A percentile compares a stretch with the other conserved stretches of the same genome.
These are phyloP conservation scores for Fusarium secorum DNA, from an alignment of 2,329 filamentous ascomycete species.

Conservation along the genomic window DNA sequence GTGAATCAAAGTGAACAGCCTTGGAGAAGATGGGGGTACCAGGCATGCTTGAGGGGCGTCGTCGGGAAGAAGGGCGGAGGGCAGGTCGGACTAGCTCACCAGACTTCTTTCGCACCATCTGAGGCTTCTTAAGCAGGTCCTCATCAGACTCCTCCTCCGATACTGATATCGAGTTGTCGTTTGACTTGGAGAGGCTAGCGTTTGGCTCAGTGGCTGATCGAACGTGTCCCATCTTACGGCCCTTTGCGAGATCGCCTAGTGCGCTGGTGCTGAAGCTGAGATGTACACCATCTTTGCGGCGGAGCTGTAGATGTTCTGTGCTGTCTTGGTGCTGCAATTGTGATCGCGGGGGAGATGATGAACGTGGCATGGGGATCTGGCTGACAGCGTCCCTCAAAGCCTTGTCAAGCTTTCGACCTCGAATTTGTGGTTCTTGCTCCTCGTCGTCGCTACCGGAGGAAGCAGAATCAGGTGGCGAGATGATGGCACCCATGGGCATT, in stretches of 20 bases:
- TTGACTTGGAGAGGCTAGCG: slow-evolving; percentile 55
- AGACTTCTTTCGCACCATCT: slow-evolving; percentile 97
- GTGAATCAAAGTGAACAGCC: slow-evolving; percentile 97
- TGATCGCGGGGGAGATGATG: slow-evolving; percentile 57
- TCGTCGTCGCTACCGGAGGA: slow-evolving; percentile 87
- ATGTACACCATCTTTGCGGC: slow-evolving; percentile 49
- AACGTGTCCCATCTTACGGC: slow-evolving; percentile 57
- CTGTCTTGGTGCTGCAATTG: slow-evolving; percentile 46
- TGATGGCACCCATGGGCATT: slow-evolving; percentile 84
- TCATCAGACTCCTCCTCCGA: slow-evolving; percentile 72
- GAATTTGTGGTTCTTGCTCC: slow-evolving; percentile 64
- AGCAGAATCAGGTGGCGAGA: slow-evolving; percentile 89
- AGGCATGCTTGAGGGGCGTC: slow-evolving; percentile 94
- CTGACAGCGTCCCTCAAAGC: slow-evolving; percentile 85
- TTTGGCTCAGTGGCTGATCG: slow-evolving; percentile 65
- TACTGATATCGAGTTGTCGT: slow-evolving; percentile 57
- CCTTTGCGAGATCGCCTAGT: slow-evolving; percentile 52
- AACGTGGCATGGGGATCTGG: slow-evolving; percentile 66
- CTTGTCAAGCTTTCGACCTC: slow-evolving; percentile 60
- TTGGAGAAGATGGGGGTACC: slow-evolving; percentile 96
- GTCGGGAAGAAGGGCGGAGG: slow-evolving; percentile 78
- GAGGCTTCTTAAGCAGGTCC: slow-evolving; percentile 73
- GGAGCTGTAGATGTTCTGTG: slow-evolving; percentile 55
- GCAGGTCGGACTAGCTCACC: slow-evolving; percentile 95
- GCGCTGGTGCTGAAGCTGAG: slow-evolving; percentile 58